Evolutionary conservation across 2,329 filamentous ascomycete species (phyloP).

Genomic region (Fusarium sp.): DNA sequence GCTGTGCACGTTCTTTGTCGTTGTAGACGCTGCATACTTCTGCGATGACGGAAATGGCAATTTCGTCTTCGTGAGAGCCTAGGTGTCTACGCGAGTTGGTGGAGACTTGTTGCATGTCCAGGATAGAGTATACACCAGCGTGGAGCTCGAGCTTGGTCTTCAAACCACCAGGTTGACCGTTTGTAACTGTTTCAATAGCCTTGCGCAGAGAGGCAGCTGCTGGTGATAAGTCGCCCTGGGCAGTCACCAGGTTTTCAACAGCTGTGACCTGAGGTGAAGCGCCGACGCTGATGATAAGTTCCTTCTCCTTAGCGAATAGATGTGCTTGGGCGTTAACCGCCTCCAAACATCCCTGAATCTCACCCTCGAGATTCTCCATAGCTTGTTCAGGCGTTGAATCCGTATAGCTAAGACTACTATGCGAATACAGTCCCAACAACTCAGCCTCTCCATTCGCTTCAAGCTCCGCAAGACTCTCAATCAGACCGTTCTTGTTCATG

Average conservation of each 20-base stretch:
- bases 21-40: slow-evolving; percentile 72
- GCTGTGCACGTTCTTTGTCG: slow-evolving; percentile 46
- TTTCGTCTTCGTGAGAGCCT: slow-evolving; percentile 54
- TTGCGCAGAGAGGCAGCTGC: slow-evolving; percentile 13
- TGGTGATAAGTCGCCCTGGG: neutral
- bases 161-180: slow-evolving; percentile 3
- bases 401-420: slow-evolving; percentile 51
- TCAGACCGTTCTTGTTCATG: slow-evolving; percentile 54
- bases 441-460: slow-evolving; percentile 21
- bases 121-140: slow-evolving; percentile 72
- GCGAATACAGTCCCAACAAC: slow-evolving; percentile 49
- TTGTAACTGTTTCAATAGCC: neutral
- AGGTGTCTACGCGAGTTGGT: slow-evolving; percentile 57
- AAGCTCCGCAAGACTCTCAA: slow-evolving; percentile 50
- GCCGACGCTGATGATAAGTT: slow-evolving; percentile 48
- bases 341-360: slow-evolving; percentile 49
- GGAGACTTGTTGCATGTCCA: slow-evolving; percentile 74
- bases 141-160: slow-evolving; percentile 65
- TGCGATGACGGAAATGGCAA: slow-evolving; percentile 68
- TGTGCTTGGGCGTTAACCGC: slow-evolving; percentile 28
- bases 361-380: slow-evolving; percentile 47
- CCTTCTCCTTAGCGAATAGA: slow-evolving; percentile 26
- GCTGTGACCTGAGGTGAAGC: slow-evolving; percentile 50
- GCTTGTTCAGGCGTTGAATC: slow-evolving; percentile 44
- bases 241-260: slow-evolving; percentile 40